These are phyloP conservation scores for Pleurotus djamor DNA, from an alignment of 768 basidiomycete species.

Conservation along the genomic window DNA sequence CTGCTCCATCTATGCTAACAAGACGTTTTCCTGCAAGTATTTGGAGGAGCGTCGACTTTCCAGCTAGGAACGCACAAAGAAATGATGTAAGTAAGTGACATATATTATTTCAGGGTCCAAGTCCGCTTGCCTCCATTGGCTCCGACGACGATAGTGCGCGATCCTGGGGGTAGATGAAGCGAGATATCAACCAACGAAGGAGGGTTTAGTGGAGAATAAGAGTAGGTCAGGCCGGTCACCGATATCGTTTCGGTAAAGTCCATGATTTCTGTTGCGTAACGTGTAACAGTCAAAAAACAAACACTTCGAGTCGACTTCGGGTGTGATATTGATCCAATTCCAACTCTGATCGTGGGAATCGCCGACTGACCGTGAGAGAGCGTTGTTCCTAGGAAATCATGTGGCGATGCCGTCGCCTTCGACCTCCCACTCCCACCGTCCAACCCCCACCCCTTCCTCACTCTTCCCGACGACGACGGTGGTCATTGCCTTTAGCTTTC, in stretches of 20 bases:
- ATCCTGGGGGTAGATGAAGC: slow-evolving; percentile 68
- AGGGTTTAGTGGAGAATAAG: too few relatives aligned
- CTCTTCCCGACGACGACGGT: slow-evolving; percentile 6
- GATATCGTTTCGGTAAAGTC: slow-evolving; percentile 29
- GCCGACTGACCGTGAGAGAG: slow-evolving; percentile 6
- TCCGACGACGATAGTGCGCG: slow-evolving; percentile 84
- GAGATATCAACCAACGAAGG: slow-evolving; percentile 65
- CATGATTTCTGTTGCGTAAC: too few relatives aligned
- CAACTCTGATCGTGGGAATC: slow-evolving; percentile 1
- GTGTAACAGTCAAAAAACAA: too few relatives aligned
- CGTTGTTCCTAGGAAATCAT: not conserved
- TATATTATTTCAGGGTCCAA: slow-evolving; percentile 17
- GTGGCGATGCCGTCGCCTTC: not conserved
- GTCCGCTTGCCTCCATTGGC: slow-evolving; percentile 82
- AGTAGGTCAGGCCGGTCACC: slow-evolving; percentile 51
- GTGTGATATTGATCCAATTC: not conserved
- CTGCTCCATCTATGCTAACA: slow-evolving; percentile 46
- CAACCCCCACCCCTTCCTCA: slow-evolving; percentile 8
- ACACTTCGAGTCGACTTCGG: too few relatives aligned
- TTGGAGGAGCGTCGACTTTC: slow-evolving; percentile 95
- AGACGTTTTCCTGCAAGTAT: slow-evolving; percentile 92
- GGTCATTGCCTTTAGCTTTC: slow-evolving; percentile 2
- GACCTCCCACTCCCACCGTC: slow-evolving; percentile 3
- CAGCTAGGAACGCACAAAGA: slow-evolving; percentile 43
- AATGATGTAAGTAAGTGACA: slow-evolving; percentile 11